Conservation (phyloP, 352 stramenopile species). For the Globisporangium takayamanum region DNA sequence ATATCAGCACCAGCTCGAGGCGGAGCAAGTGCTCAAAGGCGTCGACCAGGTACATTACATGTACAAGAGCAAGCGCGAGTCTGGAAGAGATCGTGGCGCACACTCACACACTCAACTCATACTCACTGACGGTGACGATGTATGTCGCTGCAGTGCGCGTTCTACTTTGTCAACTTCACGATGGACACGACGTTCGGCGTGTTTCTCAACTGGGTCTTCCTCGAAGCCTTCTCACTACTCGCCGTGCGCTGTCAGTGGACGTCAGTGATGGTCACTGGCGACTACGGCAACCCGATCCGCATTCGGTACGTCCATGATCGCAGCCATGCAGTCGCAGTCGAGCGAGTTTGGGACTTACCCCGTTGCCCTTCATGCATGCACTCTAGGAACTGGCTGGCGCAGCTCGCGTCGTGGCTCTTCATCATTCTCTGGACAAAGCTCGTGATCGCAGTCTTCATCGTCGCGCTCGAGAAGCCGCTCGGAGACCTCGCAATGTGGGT, state of each 20-base stretch:
- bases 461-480: constrained; percentile 61
- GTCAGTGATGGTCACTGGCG: constrained; percentile 52
- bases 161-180: constrained; percentile 89
- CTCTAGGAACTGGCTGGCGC: constrained; percentile 52
- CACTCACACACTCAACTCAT: background rate
- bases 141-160: constrained; percentile 45
- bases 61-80: too few relatives aligned
- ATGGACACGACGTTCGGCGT: constrained; percentile 83
- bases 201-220: constrained; percentile 76
- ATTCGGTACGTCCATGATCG: constrained; percentile 20
- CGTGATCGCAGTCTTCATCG: constrained; percentile 69
- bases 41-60: constrained; percentile 36
- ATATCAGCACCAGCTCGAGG: constrained; percentile 35
- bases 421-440: constrained; percentile 81
- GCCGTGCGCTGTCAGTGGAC: constrained; percentile 53
- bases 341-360: too few relatives aligned
- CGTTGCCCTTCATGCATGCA: background rate
- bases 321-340: background rate
- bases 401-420: constrained; percentile 72
- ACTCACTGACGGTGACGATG: background rate
- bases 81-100: too few relatives aligned
- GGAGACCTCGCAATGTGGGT: constrained; percentile 49
- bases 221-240: constrained; percentile 48
- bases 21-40: constrained; percentile 12
- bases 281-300: constrained; percentile 73